phyloP scores from a whole-genome alignment of 2,329 filamentous ascomycete species.

The Thelonectria discophora region DNA sequence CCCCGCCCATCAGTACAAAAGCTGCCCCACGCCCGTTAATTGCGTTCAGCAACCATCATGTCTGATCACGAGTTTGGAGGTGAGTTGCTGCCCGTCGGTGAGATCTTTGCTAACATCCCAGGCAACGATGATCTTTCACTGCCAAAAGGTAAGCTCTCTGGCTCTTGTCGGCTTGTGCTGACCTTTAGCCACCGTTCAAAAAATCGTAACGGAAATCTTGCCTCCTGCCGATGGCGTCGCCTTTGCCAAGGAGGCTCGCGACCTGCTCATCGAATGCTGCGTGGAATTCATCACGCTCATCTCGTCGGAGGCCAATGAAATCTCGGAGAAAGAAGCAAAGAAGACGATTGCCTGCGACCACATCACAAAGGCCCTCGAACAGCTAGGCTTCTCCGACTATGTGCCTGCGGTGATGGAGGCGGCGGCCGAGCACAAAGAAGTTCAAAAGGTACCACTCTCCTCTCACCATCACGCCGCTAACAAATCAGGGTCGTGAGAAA shows the following conservation, averaged over 20 bases:
- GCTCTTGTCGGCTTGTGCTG: slow-evolving; percentile 36
- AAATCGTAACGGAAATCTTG: slow-evolving; percentile 94
- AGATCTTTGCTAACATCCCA: no score
- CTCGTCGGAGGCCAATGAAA: slow-evolving; percentile 98
- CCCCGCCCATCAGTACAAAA: no score
- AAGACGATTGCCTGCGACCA: slow-evolving; percentile 99
- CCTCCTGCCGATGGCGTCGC: slow-evolving; percentile 77
- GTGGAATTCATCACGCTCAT: slow-evolving; percentile 99
- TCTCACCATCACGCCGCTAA: no score
- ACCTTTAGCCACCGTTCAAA: slow-evolving; percentile 72
- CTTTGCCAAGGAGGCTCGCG: slow-evolving; percentile 94
- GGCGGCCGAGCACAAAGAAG: slow-evolving; percentile 90
- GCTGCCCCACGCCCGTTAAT: no score
- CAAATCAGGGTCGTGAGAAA: slow-evolving; percentile 83
- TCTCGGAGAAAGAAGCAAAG: slow-evolving; percentile 97
- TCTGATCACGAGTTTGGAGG: slow-evolving; percentile 73
- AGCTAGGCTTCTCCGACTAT: slow-evolving; percentile 92
- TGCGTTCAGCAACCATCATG: slow-evolving; percentile 53
- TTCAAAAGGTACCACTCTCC: slow-evolving; percentile 75
- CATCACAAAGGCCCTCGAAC: slow-evolving; percentile 92
- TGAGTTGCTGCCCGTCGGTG: no score
- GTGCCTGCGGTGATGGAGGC: slow-evolving; percentile 87
- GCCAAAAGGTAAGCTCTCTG: slow-evolving; percentile 62
- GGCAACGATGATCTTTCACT: slow-evolving; percentile 71
- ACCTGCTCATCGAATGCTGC: slow-evolving; percentile 96